Conservation (phyloP, 2,329 filamentous ascomycete genomes). For the Phialophora verrucosa region DNA sequence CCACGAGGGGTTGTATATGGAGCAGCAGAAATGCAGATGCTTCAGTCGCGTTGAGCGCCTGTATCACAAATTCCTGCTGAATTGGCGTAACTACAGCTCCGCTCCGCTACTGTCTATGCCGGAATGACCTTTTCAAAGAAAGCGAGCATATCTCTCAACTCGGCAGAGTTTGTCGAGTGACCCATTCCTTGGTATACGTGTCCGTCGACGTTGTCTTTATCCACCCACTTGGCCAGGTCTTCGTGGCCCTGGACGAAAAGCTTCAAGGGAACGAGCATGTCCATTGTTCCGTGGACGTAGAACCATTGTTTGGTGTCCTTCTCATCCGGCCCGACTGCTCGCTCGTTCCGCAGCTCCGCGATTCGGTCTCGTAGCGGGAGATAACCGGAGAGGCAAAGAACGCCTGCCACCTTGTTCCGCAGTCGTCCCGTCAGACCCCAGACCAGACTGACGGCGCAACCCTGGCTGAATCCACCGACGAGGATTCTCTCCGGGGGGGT, state of each 20-base stretch:
- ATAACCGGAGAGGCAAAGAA: slow-evolving; percentile 56
- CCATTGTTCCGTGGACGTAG: slow-evolving; percentile 54
- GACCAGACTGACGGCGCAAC: slow-evolving; percentile 53
- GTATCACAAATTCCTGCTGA: neutral
- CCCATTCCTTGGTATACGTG: slow-evolving; percentile 56
- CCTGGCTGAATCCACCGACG: slow-evolving; percentile 57
- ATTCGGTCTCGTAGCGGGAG: slow-evolving; percentile 52
- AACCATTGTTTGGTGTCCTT: slow-evolving; percentile 51
- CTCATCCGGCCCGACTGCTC: slow-evolving; percentile 38
- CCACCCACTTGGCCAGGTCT: slow-evolving; percentile 46
- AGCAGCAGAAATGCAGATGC: neutral
- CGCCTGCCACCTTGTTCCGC: slow-evolving; percentile 44
- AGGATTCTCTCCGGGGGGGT: slow-evolving; percentile 52
- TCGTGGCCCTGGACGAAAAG: slow-evolving; percentile 51
- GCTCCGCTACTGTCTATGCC: slow-evolving; percentile 12
- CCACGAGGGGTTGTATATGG: neutral
- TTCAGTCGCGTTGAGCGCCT: neutral
- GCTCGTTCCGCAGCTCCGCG: slow-evolving; percentile 47
- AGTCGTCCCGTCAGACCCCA: slow-evolving; percentile 49
- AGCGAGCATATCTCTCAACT: slow-evolving; percentile 54
- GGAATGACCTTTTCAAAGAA: slow-evolving; percentile 36
- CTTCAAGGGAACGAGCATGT: slow-evolving; percentile 56
- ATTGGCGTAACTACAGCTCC: neutral
- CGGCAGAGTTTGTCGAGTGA: slow-evolving; percentile 51
- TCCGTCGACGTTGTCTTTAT: slow-evolving; percentile 46